A percentile compares a stretch with the other conserved stretches of the same genome.
Conservation (phyloP, 139 green algal species). For the Chlorella sp. region DNA sequence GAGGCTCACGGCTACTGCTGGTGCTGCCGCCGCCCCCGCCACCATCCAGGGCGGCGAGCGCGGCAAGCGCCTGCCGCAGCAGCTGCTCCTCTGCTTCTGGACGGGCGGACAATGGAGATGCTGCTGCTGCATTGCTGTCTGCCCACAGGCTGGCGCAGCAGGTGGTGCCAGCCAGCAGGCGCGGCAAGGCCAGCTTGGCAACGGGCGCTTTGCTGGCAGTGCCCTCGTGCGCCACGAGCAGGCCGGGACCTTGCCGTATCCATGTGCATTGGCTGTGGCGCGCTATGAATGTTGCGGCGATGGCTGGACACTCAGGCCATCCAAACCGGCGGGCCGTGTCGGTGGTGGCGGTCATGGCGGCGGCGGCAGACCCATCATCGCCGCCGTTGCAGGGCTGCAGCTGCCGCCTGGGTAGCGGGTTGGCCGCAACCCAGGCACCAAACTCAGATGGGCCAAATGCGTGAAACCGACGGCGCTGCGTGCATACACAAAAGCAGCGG, state of each 20-base stretch:
- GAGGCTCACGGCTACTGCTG: neutral
- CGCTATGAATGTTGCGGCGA: neutral
- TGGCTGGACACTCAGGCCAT: neutral
- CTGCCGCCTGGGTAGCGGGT: neutral
- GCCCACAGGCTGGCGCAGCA: neutral
- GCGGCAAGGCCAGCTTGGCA: neutral
- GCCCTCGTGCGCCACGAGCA: neutral
- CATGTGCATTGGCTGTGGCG: neutral
- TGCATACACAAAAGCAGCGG: no score
- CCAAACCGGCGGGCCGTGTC: neutral
- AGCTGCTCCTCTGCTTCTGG: neutral
- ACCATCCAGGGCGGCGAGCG: neutral
- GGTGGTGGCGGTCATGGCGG: neutral
- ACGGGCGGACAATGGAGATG: neutral
- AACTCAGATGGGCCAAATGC: neutral
- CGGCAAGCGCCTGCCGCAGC: conserved; percentile 3
- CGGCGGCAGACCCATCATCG: neutral
- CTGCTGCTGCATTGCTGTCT: neutral
- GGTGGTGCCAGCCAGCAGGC: neutral
- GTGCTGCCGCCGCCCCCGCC: neutral
- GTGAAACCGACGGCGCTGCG: no score
- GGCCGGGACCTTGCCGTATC: neutral
- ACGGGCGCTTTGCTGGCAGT: neutral
- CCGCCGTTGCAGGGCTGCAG: no score
- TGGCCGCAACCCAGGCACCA: neutral